These are phyloP conservation scores for Orobanche coerulescens DNA, from an alignment of 257 asterid genomes.

Conservation along the genomic window DNA sequence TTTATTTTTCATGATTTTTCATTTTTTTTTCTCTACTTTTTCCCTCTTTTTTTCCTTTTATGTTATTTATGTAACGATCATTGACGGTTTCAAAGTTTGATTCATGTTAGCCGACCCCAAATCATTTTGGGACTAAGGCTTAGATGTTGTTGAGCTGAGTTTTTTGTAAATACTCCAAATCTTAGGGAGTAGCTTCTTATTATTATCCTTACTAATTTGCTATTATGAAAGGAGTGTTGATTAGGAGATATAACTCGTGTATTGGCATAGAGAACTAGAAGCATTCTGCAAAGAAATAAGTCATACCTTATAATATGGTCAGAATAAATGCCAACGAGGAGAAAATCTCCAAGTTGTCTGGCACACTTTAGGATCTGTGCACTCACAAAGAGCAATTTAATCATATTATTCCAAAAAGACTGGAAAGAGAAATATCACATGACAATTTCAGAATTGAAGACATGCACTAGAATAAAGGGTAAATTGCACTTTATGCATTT, in stretches of 20 bases:
- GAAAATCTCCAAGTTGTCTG: conserved; percentile 84
- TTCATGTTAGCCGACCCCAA: no score
- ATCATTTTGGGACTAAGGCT: no score
- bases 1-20: no score
- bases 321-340: conserved; percentile 78
- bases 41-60: no score
- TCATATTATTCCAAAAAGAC: conserved; percentile 3
- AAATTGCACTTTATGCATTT: background rate
- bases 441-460: background rate
- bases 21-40: no score
- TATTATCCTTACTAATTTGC: no score
- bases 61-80: no score
- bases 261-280: background rate
- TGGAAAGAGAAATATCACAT: background rate
- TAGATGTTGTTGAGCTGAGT: no score
- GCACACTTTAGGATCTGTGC: conserved; percentile 80
- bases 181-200: no score
- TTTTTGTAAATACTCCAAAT: no score
- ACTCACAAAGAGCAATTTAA: conserved; percentile 19
- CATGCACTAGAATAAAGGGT: background rate
- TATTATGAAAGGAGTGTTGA: background rate
- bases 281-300: no score
- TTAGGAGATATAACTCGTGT: background rate
- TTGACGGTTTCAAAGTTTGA: no score
- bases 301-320: conserved; percentile 75